Conservation (phyloP, 805 yeast species). For the Barnettozyma sp. region DNA sequence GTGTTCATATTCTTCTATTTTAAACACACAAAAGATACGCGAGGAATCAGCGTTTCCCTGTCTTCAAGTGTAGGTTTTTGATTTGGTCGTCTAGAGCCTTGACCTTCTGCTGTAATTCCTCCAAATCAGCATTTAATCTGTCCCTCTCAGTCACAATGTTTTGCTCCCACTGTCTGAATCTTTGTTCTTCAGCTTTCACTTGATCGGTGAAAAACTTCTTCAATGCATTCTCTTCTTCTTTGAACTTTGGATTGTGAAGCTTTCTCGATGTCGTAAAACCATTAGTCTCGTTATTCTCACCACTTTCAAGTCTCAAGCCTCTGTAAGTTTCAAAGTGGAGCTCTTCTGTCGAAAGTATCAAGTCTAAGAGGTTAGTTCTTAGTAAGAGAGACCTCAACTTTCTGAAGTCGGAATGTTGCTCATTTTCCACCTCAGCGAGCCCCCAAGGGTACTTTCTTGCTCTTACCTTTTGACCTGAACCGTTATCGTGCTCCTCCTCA, state of each 20-base stretch:
- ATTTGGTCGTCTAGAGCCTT: conserved; percentile 72
- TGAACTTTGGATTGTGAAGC: conserved; percentile 81
- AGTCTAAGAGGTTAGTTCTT: conserved; percentile 78
- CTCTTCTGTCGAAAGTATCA: conserved; percentile 74
- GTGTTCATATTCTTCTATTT: neutral
- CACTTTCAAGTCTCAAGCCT: conserved; percentile 56
- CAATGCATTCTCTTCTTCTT: conserved; percentile 92
- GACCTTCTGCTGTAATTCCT: conserved; percentile 74
- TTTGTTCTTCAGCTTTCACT: conserved; percentile 91
- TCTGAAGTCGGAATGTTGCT: conserved; percentile 77
- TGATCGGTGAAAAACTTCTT: conserved; percentile 95
- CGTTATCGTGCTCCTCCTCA: conserved; percentile 59
- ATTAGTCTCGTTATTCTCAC: conserved; percentile 27
- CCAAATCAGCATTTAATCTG: conserved; percentile 88
- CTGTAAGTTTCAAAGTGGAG: conserved; percentile 77
- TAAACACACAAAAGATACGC: too few relatives aligned
- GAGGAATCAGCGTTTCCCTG: conserved; percentile 30
- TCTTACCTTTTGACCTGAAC: conserved; percentile 56
- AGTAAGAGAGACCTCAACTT: conserved; percentile 71
- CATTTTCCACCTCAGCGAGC: conserved; percentile 79
- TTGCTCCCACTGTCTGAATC: conserved; percentile 98
- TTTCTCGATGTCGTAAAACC: conserved; percentile 40
- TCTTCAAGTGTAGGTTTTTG: conserved; percentile 47
- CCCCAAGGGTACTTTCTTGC: conserved; percentile 94
- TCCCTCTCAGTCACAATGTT: conserved; percentile 93